A percentile compares a stretch with the other conserved stretches of the same genome.
Evolutionary conservation across 1,284 basidiomycete species (phyloP).

Genomic region (Irpex rosettiformis): DNA sequence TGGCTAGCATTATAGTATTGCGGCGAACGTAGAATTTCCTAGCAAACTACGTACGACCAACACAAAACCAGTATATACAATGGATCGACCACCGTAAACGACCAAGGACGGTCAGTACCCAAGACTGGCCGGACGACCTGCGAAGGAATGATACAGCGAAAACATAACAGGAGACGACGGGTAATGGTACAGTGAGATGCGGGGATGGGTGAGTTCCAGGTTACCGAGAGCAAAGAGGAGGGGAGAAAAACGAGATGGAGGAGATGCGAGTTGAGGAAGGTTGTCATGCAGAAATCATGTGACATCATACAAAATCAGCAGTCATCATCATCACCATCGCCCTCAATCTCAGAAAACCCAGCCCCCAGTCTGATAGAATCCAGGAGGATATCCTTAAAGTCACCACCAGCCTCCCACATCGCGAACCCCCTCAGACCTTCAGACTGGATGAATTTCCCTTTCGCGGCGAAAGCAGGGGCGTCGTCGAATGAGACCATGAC

Average conservation of each 20-base stretch:
- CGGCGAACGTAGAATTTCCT: no score
- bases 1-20: no score
- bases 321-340: conserved; percentile 10
- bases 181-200: background rate
- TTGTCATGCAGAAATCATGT: background rate
- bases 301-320: background rate
- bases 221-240: no score
- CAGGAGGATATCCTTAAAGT: conserved; percentile 53
- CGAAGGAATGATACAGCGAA: background rate
- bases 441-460: conserved; percentile 55
- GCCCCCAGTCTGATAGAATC: conserved; percentile 43
- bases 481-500: conserved; percentile 65
- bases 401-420: conserved; percentile 63
- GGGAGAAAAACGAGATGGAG: no score
- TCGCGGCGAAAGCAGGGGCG: conserved; percentile 50
- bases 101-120: background rate
- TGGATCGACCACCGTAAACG: background rate
- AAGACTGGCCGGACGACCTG: background rate
- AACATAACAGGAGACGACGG: background rate
- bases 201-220: no score
- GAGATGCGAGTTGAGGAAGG: no score
- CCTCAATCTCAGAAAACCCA: conserved; percentile 30
- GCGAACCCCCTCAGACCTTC: conserved; percentile 57
- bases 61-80: background rate
- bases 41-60: no score